Evolutionary conservation across 2,329 filamentous ascomycete species (phyloP), one percentile per base, ranked within the genome.

Genomic region (Teratosphaeria viscida): DNA sequence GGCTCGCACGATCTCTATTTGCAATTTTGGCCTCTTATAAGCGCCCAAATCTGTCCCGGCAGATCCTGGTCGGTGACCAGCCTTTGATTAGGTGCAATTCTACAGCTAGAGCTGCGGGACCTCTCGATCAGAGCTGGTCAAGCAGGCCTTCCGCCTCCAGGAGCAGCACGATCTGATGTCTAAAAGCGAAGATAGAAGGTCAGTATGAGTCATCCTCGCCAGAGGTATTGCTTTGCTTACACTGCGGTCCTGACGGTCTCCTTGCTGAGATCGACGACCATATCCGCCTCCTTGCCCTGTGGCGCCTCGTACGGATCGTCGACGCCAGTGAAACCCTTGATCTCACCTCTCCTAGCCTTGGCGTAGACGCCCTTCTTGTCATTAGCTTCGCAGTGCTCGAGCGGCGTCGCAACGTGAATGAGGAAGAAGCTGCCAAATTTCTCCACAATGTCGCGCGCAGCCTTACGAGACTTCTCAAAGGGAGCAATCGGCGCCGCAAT

Each of bases 311-410:
- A 99, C 55, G 94, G 92, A 79, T 97, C 92, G 73, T 97, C 92
- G 60, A 99, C 91, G 70, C 94, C 94, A 7, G 94, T 99, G 83
- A 99, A 99, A 65, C 92, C 92, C 85, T 92, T 94, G 77, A 99
- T 95, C 79, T 96, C 89, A 60, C 94, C 94, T 23, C 81, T 82
- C 63, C 94, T 84, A 49, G 94, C 94, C 73, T 85, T 84, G 66
- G 82, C 82, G 77, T 97, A 99, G 72, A 96, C 86, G 61, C 94
- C 94, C 62, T 88, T 83, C 81, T 90, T 92, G 77, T 99, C 94
- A 34, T 90, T 96, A 84, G 89, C 90, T 83, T 99, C 94, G 73
- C 87, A 89, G 79, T 92, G 85, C 78, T 95, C 92, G 63, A 99
- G 85, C 29, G 90, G 85, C 54, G 94, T 99, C 49, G 90, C 90